Percentiles rank a stretch among this genome's conserved stretches.
phyloP scores from a whole-genome alignment of 192 early-diverging fungal genomes.

The Powellomyces hirtus region DNA sequence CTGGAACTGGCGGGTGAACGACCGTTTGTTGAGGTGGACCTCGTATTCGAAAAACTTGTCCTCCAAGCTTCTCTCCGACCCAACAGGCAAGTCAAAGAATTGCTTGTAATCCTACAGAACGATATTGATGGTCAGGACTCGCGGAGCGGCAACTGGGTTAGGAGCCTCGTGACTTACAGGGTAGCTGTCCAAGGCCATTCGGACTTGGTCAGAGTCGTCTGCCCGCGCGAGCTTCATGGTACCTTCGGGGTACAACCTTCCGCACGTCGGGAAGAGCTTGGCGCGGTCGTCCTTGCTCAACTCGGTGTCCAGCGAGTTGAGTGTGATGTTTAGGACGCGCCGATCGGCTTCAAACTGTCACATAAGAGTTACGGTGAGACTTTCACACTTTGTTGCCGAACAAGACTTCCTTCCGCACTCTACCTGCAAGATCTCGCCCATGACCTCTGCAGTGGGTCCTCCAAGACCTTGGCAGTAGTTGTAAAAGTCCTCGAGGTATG shows the following conservation, averaged over 20 bases:
- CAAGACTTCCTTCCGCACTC: not conserved
- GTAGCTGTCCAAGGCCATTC: constrained; percentile 77
- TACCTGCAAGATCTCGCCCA: constrained; percentile 89
- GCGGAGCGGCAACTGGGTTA: not conserved
- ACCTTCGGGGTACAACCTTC: constrained; percentile 92
- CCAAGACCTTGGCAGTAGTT: constrained; percentile 79
- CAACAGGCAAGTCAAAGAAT: constrained; percentile 74
- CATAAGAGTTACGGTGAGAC: not conserved
- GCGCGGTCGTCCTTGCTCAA: constrained; percentile 93
- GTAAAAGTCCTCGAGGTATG: constrained; percentile 98
- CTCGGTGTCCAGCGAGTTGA: constrained; percentile 98
- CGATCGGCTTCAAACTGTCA: constrained; percentile 95
- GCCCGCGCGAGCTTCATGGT: constrained; percentile 74
- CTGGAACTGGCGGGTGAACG: constrained; percentile 97
- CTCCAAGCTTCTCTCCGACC: constrained; percentile 75
- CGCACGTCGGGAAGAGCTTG: constrained; percentile 90
- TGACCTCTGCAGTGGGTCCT: constrained; percentile 84
- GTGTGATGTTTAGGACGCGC: constrained; percentile 96
- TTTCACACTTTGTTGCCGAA: not conserved
- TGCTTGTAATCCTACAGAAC: constrained; percentile 73
- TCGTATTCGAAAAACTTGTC: constrained; percentile 95
- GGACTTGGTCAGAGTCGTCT: constrained; percentile 96
- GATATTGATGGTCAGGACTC: not conserved
- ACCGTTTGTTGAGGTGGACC: constrained; percentile 87
- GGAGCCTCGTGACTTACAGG: constrained; percentile 46